These are phyloP conservation scores for Aquilaria yunnanensis DNA, from an alignment of 345 rosid genomes.

Conservation along the genomic window DNA sequence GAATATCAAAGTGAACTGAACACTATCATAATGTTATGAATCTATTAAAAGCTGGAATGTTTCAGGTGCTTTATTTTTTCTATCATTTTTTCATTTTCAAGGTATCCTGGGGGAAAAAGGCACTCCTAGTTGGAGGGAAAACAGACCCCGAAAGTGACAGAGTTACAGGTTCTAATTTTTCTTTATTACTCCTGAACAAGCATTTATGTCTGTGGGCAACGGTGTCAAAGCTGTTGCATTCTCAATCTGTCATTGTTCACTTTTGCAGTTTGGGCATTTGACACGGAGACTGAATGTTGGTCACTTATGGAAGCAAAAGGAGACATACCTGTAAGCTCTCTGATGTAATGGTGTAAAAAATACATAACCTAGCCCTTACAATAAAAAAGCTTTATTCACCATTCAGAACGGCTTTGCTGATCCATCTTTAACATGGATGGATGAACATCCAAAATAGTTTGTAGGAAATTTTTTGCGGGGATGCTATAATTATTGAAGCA, in stretches of 20 bases:
- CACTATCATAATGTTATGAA: no score
- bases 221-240: background rate
- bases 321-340: conserved; percentile 66
- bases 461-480: no score
- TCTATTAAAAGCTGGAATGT: background rate
- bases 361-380: no score
- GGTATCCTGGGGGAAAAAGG: conserved; percentile 97
- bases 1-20: no score
- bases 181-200: background rate
- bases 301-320: conserved; percentile 93
- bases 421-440: no score
- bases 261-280: conserved; percentile 83
- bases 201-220: conserved; percentile 1
- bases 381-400: no score
- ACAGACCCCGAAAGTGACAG: conserved; percentile 74
- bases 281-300: conserved; percentile 89
- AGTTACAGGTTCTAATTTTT: conserved; percentile 56
- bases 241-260: conserved; percentile 8
- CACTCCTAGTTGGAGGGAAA: conserved; percentile 87
- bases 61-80: conserved; percentile 7
- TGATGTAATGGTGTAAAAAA: background rate
- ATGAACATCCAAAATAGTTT: no score
- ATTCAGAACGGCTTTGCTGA: no score
- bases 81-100: conserved; percentile 19
- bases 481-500: no score